phyloP scores from a whole-genome alignment of 2,329 filamentous ascomycete genomes.

The Aaosphaeria arxii region DNA sequence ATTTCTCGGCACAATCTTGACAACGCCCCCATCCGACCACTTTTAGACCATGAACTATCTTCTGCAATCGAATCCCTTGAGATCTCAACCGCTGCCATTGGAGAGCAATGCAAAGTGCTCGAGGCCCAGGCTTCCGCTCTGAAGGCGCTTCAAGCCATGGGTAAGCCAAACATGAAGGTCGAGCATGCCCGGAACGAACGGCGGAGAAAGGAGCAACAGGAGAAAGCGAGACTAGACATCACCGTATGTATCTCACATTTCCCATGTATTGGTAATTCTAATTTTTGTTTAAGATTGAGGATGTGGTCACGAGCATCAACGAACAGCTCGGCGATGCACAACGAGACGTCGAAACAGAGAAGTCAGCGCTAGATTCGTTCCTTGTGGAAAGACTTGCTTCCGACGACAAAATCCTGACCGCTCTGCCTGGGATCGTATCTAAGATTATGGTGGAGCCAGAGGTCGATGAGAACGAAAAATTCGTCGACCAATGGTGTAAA shows the following conservation, averaged over 20 bases:
- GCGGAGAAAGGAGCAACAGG: constrained; percentile 35
- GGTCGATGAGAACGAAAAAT: constrained; percentile 51
- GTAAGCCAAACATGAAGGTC: constrained; percentile 37
- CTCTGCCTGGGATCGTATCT: constrained; percentile 63
- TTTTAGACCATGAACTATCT: constrained; percentile 60
- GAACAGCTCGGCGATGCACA: constrained; percentile 40
- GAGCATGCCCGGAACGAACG: constrained; percentile 37
- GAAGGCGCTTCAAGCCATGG: constrained; percentile 52
- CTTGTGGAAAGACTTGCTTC: constrained; percentile 53
- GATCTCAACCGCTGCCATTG: constrained; percentile 61
- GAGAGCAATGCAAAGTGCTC: constrained; percentile 61
- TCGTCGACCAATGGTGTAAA: constrained; percentile 55
- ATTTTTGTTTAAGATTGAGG: constrained; percentile 20
- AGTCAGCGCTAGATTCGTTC: constrained; percentile 47
- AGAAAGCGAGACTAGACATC: constrained; percentile 43
- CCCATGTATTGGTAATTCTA: accelerated
- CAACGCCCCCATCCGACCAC: constrained; percentile 39
- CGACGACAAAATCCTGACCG: constrained; percentile 64
- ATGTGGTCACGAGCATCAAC: constrained; percentile 22
- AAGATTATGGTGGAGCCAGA: constrained; percentile 53
- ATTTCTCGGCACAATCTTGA: constrained; percentile 29
- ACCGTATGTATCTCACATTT: constrained; percentile 16
- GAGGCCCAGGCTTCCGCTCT: constrained; percentile 62
- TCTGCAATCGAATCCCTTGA: constrained; percentile 63
- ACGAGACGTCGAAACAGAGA: constrained; percentile 49